Conservation (phyloP, 108 stramenopile genomes). For the Mayamaea pseudoterrestris region DNA sequence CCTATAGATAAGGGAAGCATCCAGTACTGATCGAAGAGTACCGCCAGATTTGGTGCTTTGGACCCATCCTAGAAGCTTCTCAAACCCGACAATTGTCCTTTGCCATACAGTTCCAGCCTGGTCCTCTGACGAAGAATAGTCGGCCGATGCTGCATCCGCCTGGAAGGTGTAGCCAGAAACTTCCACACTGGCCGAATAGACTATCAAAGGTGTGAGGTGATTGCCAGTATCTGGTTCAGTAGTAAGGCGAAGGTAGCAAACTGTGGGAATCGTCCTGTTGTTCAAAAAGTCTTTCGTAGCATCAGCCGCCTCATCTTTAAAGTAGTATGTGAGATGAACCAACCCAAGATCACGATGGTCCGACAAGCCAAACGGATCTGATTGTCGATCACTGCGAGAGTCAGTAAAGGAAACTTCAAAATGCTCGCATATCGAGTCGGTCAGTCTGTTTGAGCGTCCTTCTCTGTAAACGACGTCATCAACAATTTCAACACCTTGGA, state of each 20-base stretch:
- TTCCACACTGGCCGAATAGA: slow-evolving; percentile 27
- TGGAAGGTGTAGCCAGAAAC: slow-evolving; percentile 2
- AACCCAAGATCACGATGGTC: slow-evolving; percentile 15
- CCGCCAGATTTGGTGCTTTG: slow-evolving; percentile 15
- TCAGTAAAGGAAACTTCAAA: slow-evolving; percentile 30
- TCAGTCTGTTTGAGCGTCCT: background rate
- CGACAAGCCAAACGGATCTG: slow-evolving; percentile 2
- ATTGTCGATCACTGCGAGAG: background rate
- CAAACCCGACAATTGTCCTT: slow-evolving; percentile 7
- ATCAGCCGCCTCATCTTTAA: slow-evolving; percentile 7
- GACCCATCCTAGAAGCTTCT: slow-evolving; percentile 19
- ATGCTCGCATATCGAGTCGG: slow-evolving; percentile 10
- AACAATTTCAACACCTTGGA: slow-evolving; percentile 9
- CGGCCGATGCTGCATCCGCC: background rate
- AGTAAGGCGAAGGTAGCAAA: slow-evolving; percentile 20
- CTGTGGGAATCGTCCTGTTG: slow-evolving; percentile 5
- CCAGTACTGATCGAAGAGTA: slow-evolving; percentile 9
- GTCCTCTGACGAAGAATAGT: background rate
- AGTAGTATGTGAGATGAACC: slow-evolving; percentile 18
- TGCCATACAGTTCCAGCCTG: background rate
- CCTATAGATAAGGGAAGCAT: background rate
- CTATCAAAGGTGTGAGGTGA: slow-evolving; percentile 19
- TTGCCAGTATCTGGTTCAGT: slow-evolving; percentile 17
- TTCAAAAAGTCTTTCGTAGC: background rate
- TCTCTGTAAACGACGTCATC: slow-evolving; percentile 16